These are phyloP conservation scores for Akanthomyces dipterigenus DNA, from an alignment of 2,329 filamentous ascomycete genomes.

Conservation along the genomic window DNA sequence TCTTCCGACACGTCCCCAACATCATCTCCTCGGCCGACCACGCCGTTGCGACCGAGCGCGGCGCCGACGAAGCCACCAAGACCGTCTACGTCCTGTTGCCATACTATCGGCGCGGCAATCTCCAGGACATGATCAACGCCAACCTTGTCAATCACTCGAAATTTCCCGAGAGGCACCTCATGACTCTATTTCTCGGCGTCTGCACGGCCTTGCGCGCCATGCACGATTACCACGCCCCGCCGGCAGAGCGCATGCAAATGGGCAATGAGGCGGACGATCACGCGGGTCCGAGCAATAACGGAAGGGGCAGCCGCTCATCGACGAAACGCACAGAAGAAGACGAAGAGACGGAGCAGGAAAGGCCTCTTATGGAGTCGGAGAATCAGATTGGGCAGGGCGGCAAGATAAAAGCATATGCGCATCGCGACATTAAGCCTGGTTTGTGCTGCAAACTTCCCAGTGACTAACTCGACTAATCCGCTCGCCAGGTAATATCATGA, in stretches of 20 bases:
- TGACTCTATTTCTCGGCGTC: slow-evolving; percentile 87
- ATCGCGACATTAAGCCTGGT: slow-evolving; percentile 97
- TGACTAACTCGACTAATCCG: not conserved
- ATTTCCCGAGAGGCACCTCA: slow-evolving; percentile 81
- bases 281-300: slow-evolving; percentile 28
- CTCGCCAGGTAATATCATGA: slow-evolving; percentile 86
- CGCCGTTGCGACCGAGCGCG: slow-evolving; percentile 68
- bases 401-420: slow-evolving; percentile 74
- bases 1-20: slow-evolving; percentile 75
- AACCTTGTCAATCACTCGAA: slow-evolving; percentile 91
- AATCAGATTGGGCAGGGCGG: slow-evolving; percentile 59
- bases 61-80: slow-evolving; percentile 60
- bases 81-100: slow-evolving; percentile 95
- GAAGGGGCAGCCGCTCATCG: not conserved
- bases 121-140: slow-evolving; percentile 97
- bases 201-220: slow-evolving; percentile 82
- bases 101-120: slow-evolving; percentile 90
- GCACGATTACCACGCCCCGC: slow-evolving; percentile 67
- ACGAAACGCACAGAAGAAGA: slow-evolving; percentile 51
- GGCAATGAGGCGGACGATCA: slow-evolving; percentile 35
- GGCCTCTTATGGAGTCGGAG: slow-evolving; percentile 77
- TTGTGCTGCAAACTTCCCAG: slow-evolving; percentile 22
- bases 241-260: slow-evolving; percentile 47
- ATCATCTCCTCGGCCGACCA: slow-evolving; percentile 86
- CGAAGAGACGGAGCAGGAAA: slow-evolving; percentile 67